Evolutionary conservation across 2,329 filamentous ascomycete species (phyloP).

Genomic region (Diaporthe nobilis): DNA sequence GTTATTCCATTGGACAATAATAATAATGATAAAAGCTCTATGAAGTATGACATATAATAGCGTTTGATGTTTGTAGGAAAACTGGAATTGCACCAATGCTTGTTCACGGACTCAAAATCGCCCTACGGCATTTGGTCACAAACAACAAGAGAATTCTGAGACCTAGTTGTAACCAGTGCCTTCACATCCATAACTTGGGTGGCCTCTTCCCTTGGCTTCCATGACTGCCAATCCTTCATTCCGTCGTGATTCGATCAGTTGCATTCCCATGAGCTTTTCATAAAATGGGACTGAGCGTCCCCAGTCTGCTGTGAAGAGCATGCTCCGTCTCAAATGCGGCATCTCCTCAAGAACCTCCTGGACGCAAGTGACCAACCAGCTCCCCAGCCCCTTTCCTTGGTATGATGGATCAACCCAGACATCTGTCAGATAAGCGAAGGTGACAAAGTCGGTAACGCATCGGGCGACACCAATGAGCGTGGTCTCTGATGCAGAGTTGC

Average conservation of each 20-base stretch:
- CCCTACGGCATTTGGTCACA: too few species aligned
- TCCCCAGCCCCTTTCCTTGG: neutral
- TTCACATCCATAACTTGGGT: neutral
- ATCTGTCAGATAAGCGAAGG: neutral
- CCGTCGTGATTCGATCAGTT: neutral
- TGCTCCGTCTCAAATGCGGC: neutral
- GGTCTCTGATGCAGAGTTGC: rapidly evolving
- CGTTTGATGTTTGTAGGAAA: too few species aligned
- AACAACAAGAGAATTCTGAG: neutral
- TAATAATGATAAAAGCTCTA: too few species aligned
- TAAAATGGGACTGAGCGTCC: neutral
- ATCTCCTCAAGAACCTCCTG: neutral
- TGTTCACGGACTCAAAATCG: too few species aligned
- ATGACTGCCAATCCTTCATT: neutral
- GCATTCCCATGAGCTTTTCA: neutral
- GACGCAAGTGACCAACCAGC: neutral
- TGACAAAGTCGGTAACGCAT: neutral
- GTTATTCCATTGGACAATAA: too few species aligned
- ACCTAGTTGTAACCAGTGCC: neutral
- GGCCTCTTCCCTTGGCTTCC: neutral
- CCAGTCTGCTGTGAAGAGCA: slow-evolving; percentile 1
- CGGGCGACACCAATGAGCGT: neutral
- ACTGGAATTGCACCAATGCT: too few species aligned
- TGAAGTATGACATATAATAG: too few species aligned
- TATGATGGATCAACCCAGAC: neutral